Percentiles rank a stretch among this genome's conserved stretches.
Conservation (phyloP, 2,329 filamentous ascomycete species). For the Laburnicola sp. region DNA sequence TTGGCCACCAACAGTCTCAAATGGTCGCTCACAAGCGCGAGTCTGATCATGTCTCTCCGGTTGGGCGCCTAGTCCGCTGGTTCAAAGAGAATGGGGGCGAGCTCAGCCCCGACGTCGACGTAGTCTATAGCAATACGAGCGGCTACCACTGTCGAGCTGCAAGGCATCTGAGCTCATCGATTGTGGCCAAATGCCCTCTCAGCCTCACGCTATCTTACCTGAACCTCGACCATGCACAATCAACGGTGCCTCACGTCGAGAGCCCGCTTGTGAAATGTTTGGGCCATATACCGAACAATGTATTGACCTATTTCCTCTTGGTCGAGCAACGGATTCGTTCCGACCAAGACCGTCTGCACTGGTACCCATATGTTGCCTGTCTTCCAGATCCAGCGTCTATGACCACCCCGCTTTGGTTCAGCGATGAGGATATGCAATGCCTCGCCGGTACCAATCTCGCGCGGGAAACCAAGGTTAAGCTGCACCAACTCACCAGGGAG, state of each 20-base stretch:
- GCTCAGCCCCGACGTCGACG: constrained; percentile 33
- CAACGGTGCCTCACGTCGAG: constrained; percentile 27
- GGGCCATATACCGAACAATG: constrained; percentile 34
- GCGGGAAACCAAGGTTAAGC: constrained; percentile 28
- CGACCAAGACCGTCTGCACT: constrained; percentile 31
- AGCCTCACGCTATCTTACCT: constrained; percentile 41
- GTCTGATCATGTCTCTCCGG: constrained; percentile 3
- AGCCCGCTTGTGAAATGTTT: constrained; percentile 31
- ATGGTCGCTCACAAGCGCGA: not conserved
- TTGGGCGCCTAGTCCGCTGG: constrained; percentile 32
- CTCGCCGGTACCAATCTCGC: constrained; percentile 42
- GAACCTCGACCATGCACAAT: constrained; percentile 36
- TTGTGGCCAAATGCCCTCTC: constrained; percentile 38
- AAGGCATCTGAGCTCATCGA: constrained; percentile 22
- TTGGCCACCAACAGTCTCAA: not conserved
- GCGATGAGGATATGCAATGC: constrained; percentile 38
- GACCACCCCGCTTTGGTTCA: constrained; percentile 45
- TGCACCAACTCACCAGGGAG: constrained; percentile 24
- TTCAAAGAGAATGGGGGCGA: constrained; percentile 37
- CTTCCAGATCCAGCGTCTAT: constrained; percentile 37
- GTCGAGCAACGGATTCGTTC: constrained; percentile 36
- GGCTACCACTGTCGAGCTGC: constrained; percentile 39
- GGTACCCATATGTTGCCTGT: constrained; percentile 43
- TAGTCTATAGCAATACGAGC: constrained; percentile 29
- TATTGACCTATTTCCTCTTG: constrained; percentile 42